Base-by-base conservation (phyloP, 495 filamentous ascomycete species). In the Eremomyces bilateralis region DNA sequence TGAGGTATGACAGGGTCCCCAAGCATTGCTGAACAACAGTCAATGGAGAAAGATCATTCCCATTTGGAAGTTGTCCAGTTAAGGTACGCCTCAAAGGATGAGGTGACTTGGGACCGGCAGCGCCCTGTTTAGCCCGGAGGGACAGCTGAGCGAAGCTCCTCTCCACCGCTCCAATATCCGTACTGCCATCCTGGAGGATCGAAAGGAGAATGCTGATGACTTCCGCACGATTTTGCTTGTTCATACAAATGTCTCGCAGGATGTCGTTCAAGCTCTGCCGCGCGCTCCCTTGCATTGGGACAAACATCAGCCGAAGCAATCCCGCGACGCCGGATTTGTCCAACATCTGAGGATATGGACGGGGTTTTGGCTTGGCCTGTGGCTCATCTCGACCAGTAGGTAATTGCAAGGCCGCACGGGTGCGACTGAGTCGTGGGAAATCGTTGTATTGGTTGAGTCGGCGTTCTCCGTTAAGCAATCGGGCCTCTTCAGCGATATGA, bases 21-120 rank as follows among this genome's bases (percentile, higher is more conserved):
- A 99, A 66, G 42, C 85, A 95, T 53, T 99, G 88, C 48, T 95
- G 85, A 6, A 94, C 80, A 28, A 99, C 78, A 66, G 91, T 73
- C 31, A 92, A 64, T 15, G 90, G 88, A 1, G 90, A 92, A 33
- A 85, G 72, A 42, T 95, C 90, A 57, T 82, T 90, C 32, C 72
- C 60, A 33, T 4, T 4, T 21, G 60, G 44, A n/a, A 59, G 33
- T 17, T 40, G 36, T 4, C 57, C 64, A 10, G 71, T 69, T 13
- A 68, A 51, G 17, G 67, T 74, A 39, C 80, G 71, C 58, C 81
- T 91, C 32, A 73, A 60, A 33, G 63, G 59, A 41, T 78, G 73
- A 4, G 82, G 82, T 1, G 83, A 84, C 60, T 92, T 92, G 37
- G 67, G 69, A 15, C 60, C 52, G 30, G 66, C 62, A 13, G 76